Evolutionary conservation across 441 rosid genomes (phyloP).

Genomic region (Jatropha multifida): DNA sequence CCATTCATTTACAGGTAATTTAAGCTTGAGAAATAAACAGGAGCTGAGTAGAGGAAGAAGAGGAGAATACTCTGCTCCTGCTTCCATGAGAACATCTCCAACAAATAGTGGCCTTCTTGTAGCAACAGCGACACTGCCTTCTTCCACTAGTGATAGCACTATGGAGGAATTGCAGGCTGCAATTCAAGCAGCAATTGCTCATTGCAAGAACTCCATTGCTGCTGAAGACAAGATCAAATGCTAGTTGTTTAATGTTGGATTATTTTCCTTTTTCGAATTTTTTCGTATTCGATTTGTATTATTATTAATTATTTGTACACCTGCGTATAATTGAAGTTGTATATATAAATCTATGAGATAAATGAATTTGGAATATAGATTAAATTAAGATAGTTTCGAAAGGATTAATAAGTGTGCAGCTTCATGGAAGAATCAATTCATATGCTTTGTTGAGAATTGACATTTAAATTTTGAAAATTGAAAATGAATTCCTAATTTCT

Average conservation of each 20-base stretch:
- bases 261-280: conserved; percentile 4
- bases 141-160: conserved; percentile 65
- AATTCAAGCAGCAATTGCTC: conserved; percentile 97
- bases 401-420: neutral
- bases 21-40: conserved; percentile 43
- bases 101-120: conserved; percentile 73
- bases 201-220: conserved; percentile 91
- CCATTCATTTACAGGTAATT: conserved; percentile 50
- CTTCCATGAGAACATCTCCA: conserved; percentile 88
- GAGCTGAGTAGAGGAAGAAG: conserved; percentile 44
- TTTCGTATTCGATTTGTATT: neutral
- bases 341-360: neutral
- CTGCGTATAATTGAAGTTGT: conserved; percentile 30
- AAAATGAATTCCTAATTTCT: no score
- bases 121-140: conserved; percentile 41
- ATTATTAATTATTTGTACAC: conserved; percentile 6
- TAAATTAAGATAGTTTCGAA: no score
- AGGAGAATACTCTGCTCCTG: conserved; percentile 77
- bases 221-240: conserved; percentile 51
- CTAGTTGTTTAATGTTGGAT: conserved; percentile 14
- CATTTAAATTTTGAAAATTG: neutral
- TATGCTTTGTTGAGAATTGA: neutral
- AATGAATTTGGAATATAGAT: neutral
- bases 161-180: conserved; percentile 98
- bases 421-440: neutral